phyloP scores from a whole-genome alignment of 192 early-diverging fungal species.

The Chytriomyces hyalinus region DNA sequence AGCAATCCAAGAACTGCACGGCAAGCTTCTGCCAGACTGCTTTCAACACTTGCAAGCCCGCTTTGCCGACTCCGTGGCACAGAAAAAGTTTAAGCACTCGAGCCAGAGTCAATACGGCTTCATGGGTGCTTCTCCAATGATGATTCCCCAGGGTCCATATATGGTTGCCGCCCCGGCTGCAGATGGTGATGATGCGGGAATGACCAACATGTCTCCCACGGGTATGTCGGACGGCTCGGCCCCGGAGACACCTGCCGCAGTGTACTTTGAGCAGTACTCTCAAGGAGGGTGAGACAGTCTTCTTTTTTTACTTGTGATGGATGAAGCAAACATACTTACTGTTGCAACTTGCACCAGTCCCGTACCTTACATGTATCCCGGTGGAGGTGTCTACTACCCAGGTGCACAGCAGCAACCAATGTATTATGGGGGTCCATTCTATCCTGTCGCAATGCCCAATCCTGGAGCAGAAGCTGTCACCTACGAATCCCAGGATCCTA shows the following conservation, averaged over 20 bases:
- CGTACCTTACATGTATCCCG: neutral
- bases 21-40: slow-evolving; percentile 61
- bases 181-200: neutral
- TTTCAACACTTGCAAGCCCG: slow-evolving; percentile 74
- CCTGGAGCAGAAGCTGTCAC: neutral
- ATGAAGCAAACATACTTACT: too few relatives aligned
- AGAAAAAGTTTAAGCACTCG: slow-evolving; percentile 72
- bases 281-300: too few relatives aligned
- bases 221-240: neutral
- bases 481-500: neutral
- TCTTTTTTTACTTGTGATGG: too few relatives aligned
- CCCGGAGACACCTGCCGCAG: neutral
- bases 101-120: slow-evolving; percentile 26
- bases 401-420: neutral
- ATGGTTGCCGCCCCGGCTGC: neutral
- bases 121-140: neutral
- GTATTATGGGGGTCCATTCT: slow-evolving; percentile 22
- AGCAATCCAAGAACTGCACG: slow-evolving; percentile 73
- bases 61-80: slow-evolving; percentile 79
- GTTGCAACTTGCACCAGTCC: neutral
- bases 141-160: neutral
- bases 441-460: neutral
- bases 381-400: slow-evolving; percentile 3
- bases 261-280: slow-evolving; percentile 13
- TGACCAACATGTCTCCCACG: too few relatives aligned